These are phyloP conservation scores for Noccaea bulbosa DNA, from an alignment of 345 rosid genomes.

Conservation along the genomic window DNA sequence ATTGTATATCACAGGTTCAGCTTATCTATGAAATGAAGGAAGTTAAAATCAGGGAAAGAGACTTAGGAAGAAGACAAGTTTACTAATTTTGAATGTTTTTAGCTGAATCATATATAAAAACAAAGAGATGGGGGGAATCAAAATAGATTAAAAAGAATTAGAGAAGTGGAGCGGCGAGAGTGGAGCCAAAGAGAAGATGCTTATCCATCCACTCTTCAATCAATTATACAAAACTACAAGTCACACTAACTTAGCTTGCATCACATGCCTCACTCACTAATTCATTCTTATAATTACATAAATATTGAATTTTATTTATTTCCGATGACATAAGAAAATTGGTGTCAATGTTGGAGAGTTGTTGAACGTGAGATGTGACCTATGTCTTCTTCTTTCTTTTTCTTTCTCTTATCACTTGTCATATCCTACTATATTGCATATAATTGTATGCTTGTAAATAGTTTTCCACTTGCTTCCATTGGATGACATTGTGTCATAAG, in stretches of 20 bases:
- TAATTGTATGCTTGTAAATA: constrained; percentile 29
- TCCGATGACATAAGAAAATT: constrained; percentile 28
- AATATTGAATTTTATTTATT: constrained; percentile 27
- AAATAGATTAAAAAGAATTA: not conserved
- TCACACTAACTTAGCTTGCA: constrained; percentile 45
- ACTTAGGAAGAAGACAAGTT: not conserved
- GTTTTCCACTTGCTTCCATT: constrained; percentile 7
- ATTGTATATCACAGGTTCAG: constrained; percentile 2
- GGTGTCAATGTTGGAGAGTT: constrained; percentile 43
- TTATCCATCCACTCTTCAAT: constrained; percentile 41
- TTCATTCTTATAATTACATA: constrained; percentile 22
- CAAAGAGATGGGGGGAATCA: constrained; percentile 20
- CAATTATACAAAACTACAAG: constrained; percentile 42
- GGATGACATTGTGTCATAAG: constrained; percentile 8
- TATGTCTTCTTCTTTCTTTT: constrained; percentile 31
- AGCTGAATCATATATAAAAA: constrained; percentile 18
- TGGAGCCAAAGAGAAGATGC: constrained; percentile 45
- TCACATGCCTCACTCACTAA: constrained; percentile 43
- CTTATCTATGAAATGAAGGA: constrained; percentile 6
- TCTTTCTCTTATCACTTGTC: constrained; percentile 39
- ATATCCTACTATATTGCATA: constrained; percentile 32
- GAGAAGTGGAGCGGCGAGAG: constrained; percentile 45
- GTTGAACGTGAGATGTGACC: constrained; percentile 46
- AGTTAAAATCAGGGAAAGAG: not conserved
- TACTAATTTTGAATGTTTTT: constrained; percentile 17